Evolutionary conservation across 139 green algal species (phyloP).

Genomic region (Ulvella scutata): DNA sequence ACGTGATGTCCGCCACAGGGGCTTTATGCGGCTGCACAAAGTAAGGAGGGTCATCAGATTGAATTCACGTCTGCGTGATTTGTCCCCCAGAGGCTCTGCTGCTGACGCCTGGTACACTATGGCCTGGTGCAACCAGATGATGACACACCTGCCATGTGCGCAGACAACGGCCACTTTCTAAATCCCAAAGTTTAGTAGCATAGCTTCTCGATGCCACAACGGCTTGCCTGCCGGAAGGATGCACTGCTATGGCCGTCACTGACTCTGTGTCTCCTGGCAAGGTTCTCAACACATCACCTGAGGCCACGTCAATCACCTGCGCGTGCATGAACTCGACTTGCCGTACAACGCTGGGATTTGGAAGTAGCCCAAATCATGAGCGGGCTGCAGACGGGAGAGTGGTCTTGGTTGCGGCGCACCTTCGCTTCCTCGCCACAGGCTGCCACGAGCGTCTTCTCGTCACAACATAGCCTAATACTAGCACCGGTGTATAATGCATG

Average conservation of each 20-base stretch:
- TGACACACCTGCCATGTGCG: constrained; percentile 37
- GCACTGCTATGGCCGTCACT: constrained; percentile 64
- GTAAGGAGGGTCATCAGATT: background rate
- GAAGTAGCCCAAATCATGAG: background rate
- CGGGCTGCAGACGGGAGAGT: background rate
- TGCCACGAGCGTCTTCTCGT: constrained; percentile 51
- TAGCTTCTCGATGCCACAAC: constrained; percentile 69
- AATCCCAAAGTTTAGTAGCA: constrained; percentile 42
- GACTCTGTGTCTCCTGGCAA: constrained; percentile 71
- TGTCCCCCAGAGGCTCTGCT: background rate
- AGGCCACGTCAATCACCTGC: constrained; percentile 51
- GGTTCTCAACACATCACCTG: constrained; percentile 34
- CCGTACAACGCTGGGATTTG: background rate
- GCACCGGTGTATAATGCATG: constrained; percentile 85
- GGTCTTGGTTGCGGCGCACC: constrained; percentile 20
- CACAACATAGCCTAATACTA: constrained; percentile 27
- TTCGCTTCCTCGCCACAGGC: constrained; percentile 79
- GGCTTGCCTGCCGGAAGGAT: constrained; percentile 44
- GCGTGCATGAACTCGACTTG: background rate
- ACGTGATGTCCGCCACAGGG: constrained; percentile 57
- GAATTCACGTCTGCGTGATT: background rate
- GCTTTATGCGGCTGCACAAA: constrained; percentile 39
- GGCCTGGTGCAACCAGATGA: background rate
- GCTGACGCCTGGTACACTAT: background rate
- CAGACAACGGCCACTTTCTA: constrained; percentile 23